Conservation (phyloP, 371 early-diverging fungal genomes). For the Paramicrosporidium saccamoebae region DNA sequence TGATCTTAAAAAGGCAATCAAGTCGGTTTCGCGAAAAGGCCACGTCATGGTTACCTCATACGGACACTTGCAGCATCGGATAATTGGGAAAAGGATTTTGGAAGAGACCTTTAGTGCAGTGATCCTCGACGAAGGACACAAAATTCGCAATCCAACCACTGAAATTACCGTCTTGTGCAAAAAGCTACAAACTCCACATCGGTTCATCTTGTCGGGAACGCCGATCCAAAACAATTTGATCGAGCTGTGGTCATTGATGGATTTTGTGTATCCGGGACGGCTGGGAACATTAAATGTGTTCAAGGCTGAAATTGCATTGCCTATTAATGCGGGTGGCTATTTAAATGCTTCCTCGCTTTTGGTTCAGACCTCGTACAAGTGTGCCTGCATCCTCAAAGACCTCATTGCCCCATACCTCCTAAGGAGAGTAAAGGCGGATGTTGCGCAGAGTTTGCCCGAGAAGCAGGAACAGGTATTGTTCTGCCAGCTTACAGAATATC, state of each 20-base stretch:
- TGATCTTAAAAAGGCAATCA: background rate
- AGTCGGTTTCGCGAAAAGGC: conserved; percentile 8
- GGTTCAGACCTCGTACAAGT: conserved; percentile 69
- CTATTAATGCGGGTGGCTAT: conserved; percentile 69
- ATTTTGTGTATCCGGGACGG: conserved; percentile 76
- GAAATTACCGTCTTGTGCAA: conserved; percentile 58
- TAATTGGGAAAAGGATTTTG: conserved; percentile 20
- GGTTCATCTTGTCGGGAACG: conserved; percentile 79
- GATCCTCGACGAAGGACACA: conserved; percentile 93
- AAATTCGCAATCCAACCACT: conserved; percentile 78
- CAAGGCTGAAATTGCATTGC: conserved; percentile 55
- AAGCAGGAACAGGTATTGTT: conserved; percentile 81
- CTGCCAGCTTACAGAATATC: conserved; percentile 45
- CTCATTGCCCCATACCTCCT: conserved; percentile 76
- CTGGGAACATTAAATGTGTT: conserved; percentile 81
- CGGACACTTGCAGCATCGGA: conserved; percentile 32
- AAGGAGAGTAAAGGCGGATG: conserved; percentile 70
- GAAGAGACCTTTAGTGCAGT: conserved; percentile 50
- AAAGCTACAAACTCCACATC: conserved; percentile 40
- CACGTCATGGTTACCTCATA: conserved; percentile 64
- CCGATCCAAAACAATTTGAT: conserved; percentile 91
- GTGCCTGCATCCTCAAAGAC: conserved; percentile 56
- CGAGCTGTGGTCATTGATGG: conserved; percentile 88
- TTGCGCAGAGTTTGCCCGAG: conserved; percentile 57
- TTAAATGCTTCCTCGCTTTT: conserved; percentile 51